A percentile compares a stretch with the other conserved stretches of the same genome.
Evolutionary conservation across 768 basidiomycete genomes (phyloP).

Genomic region (Leccinum imitatum): DNA sequence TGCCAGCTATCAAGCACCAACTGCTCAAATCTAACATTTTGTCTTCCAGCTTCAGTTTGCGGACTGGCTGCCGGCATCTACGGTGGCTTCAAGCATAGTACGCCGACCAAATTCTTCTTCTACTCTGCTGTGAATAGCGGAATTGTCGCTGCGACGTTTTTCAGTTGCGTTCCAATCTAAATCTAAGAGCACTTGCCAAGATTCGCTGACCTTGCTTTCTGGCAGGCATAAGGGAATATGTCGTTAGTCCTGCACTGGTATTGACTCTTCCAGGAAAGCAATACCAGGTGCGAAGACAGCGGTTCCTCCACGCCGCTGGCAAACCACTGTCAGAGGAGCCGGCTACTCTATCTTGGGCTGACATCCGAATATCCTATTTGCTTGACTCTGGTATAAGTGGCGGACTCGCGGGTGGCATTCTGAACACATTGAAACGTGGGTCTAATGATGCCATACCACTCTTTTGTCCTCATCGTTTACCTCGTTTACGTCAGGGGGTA

Average conservation of each 20-base stretch:
- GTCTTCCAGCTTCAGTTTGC: constrained; percentile 53
- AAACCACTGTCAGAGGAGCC: constrained; percentile 16
- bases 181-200: no score
- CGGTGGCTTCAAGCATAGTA: constrained; percentile 47
- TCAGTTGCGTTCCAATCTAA: constrained; percentile 50
- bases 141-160: constrained; percentile 72
- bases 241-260: constrained; percentile 63
- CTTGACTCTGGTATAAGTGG: constrained; percentile 78
- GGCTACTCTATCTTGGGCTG: constrained; percentile 41
- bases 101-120: constrained; percentile 48
- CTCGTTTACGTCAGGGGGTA: constrained; percentile 51
- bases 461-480: constrained; percentile 1
- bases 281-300: constrained; percentile 43
- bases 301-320: constrained; percentile 23
- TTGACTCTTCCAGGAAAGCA: constrained; percentile 44
- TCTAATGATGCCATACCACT: neutral
- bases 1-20: constrained; percentile 6
- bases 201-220: constrained; percentile 1
- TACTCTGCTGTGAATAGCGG: constrained; percentile 72
- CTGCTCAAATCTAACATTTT: constrained; percentile 27
- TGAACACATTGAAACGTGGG: constrained; percentile 59
- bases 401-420: constrained; percentile 58
- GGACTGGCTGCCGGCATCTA: constrained; percentile 45
- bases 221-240: constrained; percentile 72
- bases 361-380: constrained; percentile 58